These are phyloP conservation scores for Yueomyces sp. DNA, from an alignment of 805 yeast species.

Conservation along the genomic window DNA sequence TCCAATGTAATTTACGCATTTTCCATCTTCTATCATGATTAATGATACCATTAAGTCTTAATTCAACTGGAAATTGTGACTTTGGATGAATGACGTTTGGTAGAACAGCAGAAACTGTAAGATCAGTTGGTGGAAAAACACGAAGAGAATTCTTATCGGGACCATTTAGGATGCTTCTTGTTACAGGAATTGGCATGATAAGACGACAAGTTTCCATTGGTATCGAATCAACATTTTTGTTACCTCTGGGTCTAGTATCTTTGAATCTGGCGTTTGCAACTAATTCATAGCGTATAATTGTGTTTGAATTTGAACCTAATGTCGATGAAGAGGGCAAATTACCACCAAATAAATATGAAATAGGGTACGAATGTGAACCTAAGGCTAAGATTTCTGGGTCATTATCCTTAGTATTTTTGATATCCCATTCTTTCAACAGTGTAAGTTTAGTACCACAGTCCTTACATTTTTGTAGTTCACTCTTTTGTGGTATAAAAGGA, in stretches of 20 bases:
- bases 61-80: slow-evolving; percentile 70
- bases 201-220: slow-evolving; percentile 24
- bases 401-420: slow-evolving; percentile 35
- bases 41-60: slow-evolving; percentile 60
- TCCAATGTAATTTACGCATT: slow-evolving; percentile 81
- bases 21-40: slow-evolving; percentile 65
- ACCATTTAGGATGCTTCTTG: slow-evolving; percentile 67
- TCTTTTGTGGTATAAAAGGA: slow-evolving; percentile 52
- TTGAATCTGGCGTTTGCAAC: slow-evolving; percentile 43
- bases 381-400: slow-evolving; percentile 33
- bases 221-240: background rate
- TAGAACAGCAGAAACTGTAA: slow-evolving; percentile 72
- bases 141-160: slow-evolving; percentile 79
- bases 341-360: slow-evolving; percentile 82
- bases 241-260: slow-evolving; percentile 9
- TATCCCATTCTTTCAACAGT: slow-evolving; percentile 80
- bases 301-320: slow-evolving; percentile 41
- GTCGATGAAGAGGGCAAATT: slow-evolving; percentile 62
- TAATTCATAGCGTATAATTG: slow-evolving; percentile 59
- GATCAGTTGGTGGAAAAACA: slow-evolving; percentile 90
- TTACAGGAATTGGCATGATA: slow-evolving; percentile 52
- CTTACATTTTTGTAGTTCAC: slow-evolving; percentile 37
- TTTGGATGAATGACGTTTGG: slow-evolving; percentile 90
- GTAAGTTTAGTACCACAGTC: slow-evolving; percentile 42
- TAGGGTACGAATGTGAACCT: slow-evolving; percentile 81